Conservation (phyloP, 164 flowering plant genomes). For the Kalanchoe fedtschenkoi region DNA sequence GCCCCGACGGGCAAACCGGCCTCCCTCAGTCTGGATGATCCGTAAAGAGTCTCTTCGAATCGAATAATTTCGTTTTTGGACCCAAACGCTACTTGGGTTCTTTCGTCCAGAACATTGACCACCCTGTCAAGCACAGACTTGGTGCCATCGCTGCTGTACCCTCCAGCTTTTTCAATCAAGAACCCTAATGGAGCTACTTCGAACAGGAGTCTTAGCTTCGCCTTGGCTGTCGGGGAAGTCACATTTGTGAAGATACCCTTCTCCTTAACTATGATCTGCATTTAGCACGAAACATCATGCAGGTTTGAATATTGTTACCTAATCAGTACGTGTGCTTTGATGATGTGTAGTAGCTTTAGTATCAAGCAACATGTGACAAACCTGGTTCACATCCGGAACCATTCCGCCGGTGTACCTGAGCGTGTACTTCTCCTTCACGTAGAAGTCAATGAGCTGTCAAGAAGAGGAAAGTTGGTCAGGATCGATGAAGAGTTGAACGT, state of each 20-base stretch:
- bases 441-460: constrained; percentile 73
- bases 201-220: constrained; percentile 85
- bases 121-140: constrained; percentile 77
- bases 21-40: constrained; percentile 76
- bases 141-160: constrained; percentile 82
- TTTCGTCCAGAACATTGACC: constrained; percentile 54
- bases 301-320: background rate
- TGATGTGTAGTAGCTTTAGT: background rate
- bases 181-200: constrained; percentile 94
- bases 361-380: constrained; percentile 6
- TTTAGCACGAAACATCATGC: background rate
- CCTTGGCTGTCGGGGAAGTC: constrained; percentile 72
- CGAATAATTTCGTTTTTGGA: constrained; percentile 90
- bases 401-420: constrained; percentile 99
- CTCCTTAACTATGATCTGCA: constrained; percentile 93
- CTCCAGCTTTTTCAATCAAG: constrained; percentile 88
- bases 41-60: constrained; percentile 83
- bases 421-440: constrained; percentile 83
- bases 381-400: constrained; percentile 99
- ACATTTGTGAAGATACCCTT: constrained; percentile 96
- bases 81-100: constrained; percentile 95
- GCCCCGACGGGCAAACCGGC: constrained; percentile 74
- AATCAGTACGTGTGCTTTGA: too few species aligned
- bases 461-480: background rate
- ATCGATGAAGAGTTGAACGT: background rate